Base-by-base conservation (phyloP, 306 rosid genomes). In the Fragaria iinumae region DNA sequence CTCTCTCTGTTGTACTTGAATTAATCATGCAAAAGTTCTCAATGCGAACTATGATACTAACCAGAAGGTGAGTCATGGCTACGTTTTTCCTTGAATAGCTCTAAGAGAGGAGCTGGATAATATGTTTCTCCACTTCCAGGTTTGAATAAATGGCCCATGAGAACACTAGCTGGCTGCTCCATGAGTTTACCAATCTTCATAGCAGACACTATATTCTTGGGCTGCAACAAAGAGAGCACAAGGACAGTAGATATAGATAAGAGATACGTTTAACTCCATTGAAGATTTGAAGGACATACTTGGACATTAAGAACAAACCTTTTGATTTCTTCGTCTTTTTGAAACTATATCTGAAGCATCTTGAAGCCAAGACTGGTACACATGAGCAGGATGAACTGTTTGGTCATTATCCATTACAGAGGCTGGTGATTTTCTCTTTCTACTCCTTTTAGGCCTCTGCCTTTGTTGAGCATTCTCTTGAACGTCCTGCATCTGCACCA, bases 351-450 rank as follows among this genome's bases (percentile, higher is more conserved):
- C 92, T 41, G 93, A 87, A 67, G 88, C 29, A 80, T 89, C 70
- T 72, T 80, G 88, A 80, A 92, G 92, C 99, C 99, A 95, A 29
- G 87, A 85, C 80, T 92, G 97, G 80, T 88, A 92, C 66, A 74
- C 74, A 69, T 80, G 90, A 79, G 82, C 92, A 75, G 93, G 96
- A 79, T 92, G 83, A 41, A 88, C 84, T 76, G 93, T 92, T 56
- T 95, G 96, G 70, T 95, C 92, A 73, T 49, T 76, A 86, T 90
- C 96, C 92, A 90, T 87, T 76, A 64, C 16, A 60, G 39, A 67
- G 62, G 78, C 80, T 49, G 16, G 48, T 71, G 63, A 69, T 76
- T 73, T 84, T 83, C 82, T 79, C 71, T 87, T 80, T 84, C 79
- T 95, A 86, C 88, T 86, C 84, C 79, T 89, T 57, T 21, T 55